phyloP scores from a whole-genome alignment of 129 eudicot genomes.

The Centaurea solstitialis region DNA sequence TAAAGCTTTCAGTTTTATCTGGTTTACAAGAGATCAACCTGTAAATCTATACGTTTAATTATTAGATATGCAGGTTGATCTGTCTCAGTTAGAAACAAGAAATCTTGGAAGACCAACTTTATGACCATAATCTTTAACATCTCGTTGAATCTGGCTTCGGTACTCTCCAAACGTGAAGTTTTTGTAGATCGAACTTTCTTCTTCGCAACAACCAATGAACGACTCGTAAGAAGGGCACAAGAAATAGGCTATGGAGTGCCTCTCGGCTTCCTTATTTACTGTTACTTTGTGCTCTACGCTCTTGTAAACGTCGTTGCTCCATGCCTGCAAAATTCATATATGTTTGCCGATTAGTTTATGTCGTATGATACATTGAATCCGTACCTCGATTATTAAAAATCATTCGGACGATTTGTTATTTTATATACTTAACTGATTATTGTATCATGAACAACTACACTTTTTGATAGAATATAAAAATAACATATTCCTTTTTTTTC shows the following conservation, averaged over 20 bases:
- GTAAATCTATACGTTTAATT: too few species aligned
- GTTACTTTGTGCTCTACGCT: conserved; percentile 62
- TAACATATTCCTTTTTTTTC: conserved; percentile 11
- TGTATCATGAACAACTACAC: conserved; percentile 13
- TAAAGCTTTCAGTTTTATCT: not conserved
- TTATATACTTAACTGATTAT: not conserved
- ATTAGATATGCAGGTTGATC: not conserved
- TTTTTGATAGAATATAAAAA: conserved; percentile 37
- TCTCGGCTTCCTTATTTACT: conserved; percentile 45
- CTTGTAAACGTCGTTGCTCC: conserved; percentile 61
- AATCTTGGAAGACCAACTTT: conserved; percentile 65
- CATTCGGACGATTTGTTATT: not conserved
- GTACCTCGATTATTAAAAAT: not conserved
- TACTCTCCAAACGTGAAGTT: conserved; percentile 57
- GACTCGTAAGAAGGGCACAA: conserved; percentile 59
- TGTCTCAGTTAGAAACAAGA: conserved; percentile 25
- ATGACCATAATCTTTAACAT: conserved; percentile 48
- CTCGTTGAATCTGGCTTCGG: conserved; percentile 52
- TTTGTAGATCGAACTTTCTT: conserved; percentile 40
- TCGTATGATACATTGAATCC: conserved; percentile 23
- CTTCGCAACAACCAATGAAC: conserved; percentile 44
- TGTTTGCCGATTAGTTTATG: conserved; percentile 6
- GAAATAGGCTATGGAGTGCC: conserved; percentile 61
- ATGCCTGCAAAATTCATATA: conserved; percentile 45
- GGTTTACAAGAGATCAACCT: too few species aligned